Conservation (phyloP, 2,329 filamentous ascomycete genomes). For the Phyllosticta ampelicida region DNA sequence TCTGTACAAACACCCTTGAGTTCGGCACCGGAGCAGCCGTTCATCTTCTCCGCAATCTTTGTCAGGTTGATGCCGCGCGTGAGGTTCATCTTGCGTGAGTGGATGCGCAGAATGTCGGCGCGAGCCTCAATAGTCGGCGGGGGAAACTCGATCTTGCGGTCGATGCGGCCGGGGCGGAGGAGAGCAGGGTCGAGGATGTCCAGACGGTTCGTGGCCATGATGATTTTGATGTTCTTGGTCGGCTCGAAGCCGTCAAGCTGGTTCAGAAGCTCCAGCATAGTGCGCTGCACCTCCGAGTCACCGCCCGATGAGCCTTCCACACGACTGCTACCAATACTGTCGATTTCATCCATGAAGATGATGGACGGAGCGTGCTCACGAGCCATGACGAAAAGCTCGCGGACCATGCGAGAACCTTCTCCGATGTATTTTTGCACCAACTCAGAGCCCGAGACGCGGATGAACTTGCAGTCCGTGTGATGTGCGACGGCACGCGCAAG, state of each 20-base stretch:
- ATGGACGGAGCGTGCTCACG: slow-evolving; percentile 95
- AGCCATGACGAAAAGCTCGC: slow-evolving; percentile 98
- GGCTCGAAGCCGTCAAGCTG: slow-evolving; percentile 98
- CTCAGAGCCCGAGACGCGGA: slow-evolving; percentile 90
- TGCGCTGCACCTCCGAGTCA: slow-evolving; percentile 95
- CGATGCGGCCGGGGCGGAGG: slow-evolving; percentile 90
- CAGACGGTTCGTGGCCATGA: slow-evolving; percentile 98
- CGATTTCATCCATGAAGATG: slow-evolving; percentile 99
- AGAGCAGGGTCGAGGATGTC: slow-evolving; percentile 95
- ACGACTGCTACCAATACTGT: slow-evolving; percentile 94
- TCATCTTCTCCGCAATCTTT: slow-evolving; percentile 99
- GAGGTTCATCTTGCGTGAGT: slow-evolving; percentile 96
- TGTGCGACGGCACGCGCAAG: slow-evolving; percentile 92
- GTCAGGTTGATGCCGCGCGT: slow-evolving; percentile 94
- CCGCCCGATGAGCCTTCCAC: slow-evolving; percentile 92
- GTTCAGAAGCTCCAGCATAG: slow-evolving; percentile 96
- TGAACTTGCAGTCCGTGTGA: slow-evolving; percentile 99
- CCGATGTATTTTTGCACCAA: slow-evolving; percentile 99
- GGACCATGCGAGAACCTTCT: slow-evolving; percentile 95
- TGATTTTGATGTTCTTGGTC: slow-evolving; percentile 99
- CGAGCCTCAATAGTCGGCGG: slow-evolving; percentile 92
- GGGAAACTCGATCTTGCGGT: slow-evolving; percentile 98
- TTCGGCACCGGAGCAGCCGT: slow-evolving; percentile 93
- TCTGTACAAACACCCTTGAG: slow-evolving; percentile 98
- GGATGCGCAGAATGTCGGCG: slow-evolving; percentile 94